These are phyloP conservation scores for Pythium plurisporium DNA, from an alignment of 352 stramenopile species.

Conservation along the genomic window DNA sequence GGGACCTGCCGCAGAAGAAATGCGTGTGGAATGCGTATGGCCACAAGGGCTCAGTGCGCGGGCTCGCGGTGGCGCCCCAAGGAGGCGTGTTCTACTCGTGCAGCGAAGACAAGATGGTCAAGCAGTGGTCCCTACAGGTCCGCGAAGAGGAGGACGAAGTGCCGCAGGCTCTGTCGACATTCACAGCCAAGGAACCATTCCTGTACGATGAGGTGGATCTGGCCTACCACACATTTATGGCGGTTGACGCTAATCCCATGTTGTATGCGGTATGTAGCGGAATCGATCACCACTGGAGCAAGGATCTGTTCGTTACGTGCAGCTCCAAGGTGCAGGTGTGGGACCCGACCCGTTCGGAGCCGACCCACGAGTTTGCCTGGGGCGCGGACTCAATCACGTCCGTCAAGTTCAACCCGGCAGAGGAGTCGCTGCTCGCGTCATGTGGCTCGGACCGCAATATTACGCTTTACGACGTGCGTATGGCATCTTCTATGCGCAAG, in stretches of 20 bases:
- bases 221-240: not conserved
- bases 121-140: conserved; percentile 84
- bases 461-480: conserved; percentile 92
- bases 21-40: conserved; percentile 93
- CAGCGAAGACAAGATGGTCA: conserved; percentile 94
- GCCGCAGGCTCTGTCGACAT: conserved; percentile 65
- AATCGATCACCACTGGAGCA: conserved; percentile 97
- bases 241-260: not conserved
- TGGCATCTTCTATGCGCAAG: conserved; percentile 94
- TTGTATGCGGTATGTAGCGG: conserved; percentile 52
- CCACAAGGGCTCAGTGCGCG: conserved; percentile 93
- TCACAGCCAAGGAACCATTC: conserved; percentile 82
- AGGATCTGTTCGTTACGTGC: conserved; percentile 91
- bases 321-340: conserved; percentile 95
- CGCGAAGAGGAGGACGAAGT: conserved; percentile 70
- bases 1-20: conserved; percentile 94
- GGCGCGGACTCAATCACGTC: conserved; percentile 95
- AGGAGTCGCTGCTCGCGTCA: conserved; percentile 93
- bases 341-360: conserved; percentile 90
- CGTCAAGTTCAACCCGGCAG: conserved; percentile 94
- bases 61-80: conserved; percentile 75
- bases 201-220: conserved; percentile 32
- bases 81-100: conserved; percentile 91
- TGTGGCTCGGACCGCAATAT: conserved; percentile 92
- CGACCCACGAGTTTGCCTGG: conserved; percentile 92